phyloP scores from a whole-genome alignment of 73 alveolate genomes.

The Paramecium primaurelia region DNA sequence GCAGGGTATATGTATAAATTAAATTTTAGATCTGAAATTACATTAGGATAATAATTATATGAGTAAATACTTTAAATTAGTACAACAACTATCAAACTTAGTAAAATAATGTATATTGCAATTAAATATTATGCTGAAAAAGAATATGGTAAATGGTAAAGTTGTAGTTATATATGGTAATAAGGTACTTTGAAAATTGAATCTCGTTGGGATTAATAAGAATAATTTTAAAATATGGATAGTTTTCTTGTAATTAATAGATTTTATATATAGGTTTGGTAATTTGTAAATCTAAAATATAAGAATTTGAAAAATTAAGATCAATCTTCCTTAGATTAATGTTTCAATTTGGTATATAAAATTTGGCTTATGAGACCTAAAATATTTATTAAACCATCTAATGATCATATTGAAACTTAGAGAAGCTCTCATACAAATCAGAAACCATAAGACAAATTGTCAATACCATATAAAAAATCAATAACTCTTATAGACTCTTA shows the following conservation, averaged over 20 bases:
- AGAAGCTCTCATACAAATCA: neutral
- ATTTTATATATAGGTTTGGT: neutral
- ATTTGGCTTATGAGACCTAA: neutral
- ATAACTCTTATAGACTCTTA: neutral
- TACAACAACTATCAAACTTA: neutral
- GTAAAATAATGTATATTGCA: neutral
- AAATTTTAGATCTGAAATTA: neutral
- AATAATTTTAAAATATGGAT: neutral
- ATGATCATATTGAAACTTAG: neutral
- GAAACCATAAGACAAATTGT: neutral
- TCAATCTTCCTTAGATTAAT: neutral
- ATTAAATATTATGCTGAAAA: neutral
- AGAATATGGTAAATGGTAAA: neutral
- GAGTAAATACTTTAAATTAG: neutral
- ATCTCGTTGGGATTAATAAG: conserved; percentile 11
- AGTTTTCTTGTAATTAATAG: neutral
- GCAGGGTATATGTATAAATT: neutral
- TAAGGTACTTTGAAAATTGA: conserved; percentile 1
- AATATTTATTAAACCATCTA: neutral
- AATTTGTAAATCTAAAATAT: neutral
- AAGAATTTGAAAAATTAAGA: neutral
- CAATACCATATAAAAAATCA: neutral
- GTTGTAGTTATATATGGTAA: neutral
- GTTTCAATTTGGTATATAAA: neutral
- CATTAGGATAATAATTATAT: neutral